Conservation (phyloP, 2,329 filamentous ascomycete species). For the Biscogniauxia sp. region DNA sequence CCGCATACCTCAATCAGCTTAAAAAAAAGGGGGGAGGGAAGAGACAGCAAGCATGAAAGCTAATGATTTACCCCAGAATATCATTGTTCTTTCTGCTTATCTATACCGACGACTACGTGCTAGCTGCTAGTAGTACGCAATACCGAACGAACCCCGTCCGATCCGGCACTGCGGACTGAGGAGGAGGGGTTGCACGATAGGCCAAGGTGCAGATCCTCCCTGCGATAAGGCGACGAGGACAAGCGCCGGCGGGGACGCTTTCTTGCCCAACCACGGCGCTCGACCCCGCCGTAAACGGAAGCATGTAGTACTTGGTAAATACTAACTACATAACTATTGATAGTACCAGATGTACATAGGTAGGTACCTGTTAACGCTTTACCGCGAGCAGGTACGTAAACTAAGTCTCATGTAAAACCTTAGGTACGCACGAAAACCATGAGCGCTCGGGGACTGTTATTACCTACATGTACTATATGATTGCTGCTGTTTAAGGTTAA, state of each 20-base stretch:
- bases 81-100: not conserved
- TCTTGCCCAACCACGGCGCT: conserved; percentile 14
- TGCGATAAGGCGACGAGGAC: not conserved
- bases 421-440: too few relatives aligned
- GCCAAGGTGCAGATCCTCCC: not conserved
- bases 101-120: too few relatives aligned
- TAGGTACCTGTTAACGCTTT: conserved; percentile 1
- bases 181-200: not conserved
- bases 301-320: not conserved
- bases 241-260: not conserved
- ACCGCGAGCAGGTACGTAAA: not conserved
- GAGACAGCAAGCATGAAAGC: too few relatives aligned
- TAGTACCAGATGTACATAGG: too few relatives aligned
- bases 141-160: conserved; percentile 6
- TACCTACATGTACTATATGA: too few relatives aligned
- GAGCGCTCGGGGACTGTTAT: not conserved
- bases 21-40: not conserved
- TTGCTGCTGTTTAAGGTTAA: not conserved
- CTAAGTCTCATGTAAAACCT: conserved; percentile 2
- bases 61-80: not conserved
- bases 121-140: not conserved
- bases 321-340: too few relatives aligned
- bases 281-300: conserved; percentile 19
- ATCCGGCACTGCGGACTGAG: not conserved
- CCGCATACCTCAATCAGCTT: not conserved